Conservation (phyloP, 2,329 filamentous ascomycete genomes). For the Colletotrichum neosansevieriae region DNA sequence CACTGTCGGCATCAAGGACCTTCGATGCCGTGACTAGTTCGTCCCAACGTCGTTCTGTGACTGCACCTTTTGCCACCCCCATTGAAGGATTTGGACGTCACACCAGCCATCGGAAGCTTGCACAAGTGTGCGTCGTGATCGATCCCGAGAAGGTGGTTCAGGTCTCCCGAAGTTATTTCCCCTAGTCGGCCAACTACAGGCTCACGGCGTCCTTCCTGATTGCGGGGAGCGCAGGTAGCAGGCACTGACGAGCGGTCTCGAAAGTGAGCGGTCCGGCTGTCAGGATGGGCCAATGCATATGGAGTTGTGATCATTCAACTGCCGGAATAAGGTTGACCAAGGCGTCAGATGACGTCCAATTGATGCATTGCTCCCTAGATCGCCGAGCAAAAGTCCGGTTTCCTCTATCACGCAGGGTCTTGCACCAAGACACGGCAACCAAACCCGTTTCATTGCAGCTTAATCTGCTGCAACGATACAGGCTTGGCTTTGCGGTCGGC, state of each 20-base stretch:
- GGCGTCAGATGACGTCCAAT: no score
- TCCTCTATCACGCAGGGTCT: no score
- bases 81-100: neutral
- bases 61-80: neutral
- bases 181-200: constrained; percentile 1
- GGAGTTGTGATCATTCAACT: no score
- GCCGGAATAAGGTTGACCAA: no score
- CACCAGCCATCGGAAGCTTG: neutral
- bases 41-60: neutral
- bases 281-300: no score
- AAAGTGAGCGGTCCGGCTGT: no score
- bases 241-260: neutral
- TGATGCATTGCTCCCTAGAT: no score
- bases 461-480: no score
- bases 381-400: no score
- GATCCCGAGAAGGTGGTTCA: neutral
- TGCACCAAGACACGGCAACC: no score
- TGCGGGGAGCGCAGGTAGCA: neutral
- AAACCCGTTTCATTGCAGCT: no score
- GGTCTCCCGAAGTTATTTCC: neutral
- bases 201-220: neutral
- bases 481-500: no score
- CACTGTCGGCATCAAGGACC: neutral
- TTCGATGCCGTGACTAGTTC: neutral
- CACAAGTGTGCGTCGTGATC: neutral